phyloP scores from a whole-genome alignment of 2,329 filamentous ascomycete species.

The Aspergillus sp. region DNA sequence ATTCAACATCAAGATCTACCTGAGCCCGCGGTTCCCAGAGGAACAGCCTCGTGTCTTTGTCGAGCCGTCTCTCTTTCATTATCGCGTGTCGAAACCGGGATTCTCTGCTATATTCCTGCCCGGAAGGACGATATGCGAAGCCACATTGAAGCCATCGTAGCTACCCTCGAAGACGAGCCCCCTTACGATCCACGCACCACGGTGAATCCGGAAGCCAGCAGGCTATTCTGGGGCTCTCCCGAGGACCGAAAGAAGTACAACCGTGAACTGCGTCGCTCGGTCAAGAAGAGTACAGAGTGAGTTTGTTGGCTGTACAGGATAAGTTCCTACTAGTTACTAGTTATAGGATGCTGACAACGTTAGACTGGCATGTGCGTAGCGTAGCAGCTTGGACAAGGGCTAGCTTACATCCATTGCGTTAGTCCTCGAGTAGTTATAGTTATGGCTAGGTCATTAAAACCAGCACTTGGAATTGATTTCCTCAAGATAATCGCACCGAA shows the following conservation, averaged over 20 bases:
- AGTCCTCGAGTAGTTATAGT: too few relatives aligned
- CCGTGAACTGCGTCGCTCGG: slow-evolving; percentile 67
- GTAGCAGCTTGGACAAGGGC: too few relatives aligned
- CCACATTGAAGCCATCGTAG: slow-evolving; percentile 77
- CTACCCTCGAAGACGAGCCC: slow-evolving; percentile 79
- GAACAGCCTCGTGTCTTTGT: slow-evolving; percentile 80
- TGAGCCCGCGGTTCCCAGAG: slow-evolving; percentile 78
- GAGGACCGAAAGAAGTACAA: slow-evolving; percentile 81
- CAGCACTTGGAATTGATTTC: too few relatives aligned
- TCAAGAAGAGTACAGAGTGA: slow-evolving; percentile 42
- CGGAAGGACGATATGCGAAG: slow-evolving; percentile 67
- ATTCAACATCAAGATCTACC: slow-evolving; percentile 68
- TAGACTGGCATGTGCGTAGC: too few relatives aligned
- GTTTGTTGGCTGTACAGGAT: background rate
- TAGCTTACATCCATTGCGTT: too few relatives aligned
- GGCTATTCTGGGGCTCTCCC: slow-evolving; percentile 72
- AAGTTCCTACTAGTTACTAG: too few relatives aligned
- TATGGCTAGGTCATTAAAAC: too few relatives aligned
- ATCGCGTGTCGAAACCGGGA: slow-evolving; percentile 70
- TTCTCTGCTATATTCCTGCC: slow-evolving; percentile 70
- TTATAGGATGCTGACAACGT: too few relatives aligned
- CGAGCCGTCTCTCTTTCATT: slow-evolving; percentile 76
- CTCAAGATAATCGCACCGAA: too few relatives aligned
- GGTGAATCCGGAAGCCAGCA: slow-evolving; percentile 77
- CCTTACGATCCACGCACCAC: slow-evolving; percentile 84